These are phyloP conservation scores for Lecanoromycetidae sp. DNA, from an alignment of 2,329 filamentous ascomycete genomes.

Conservation along the genomic window DNA sequence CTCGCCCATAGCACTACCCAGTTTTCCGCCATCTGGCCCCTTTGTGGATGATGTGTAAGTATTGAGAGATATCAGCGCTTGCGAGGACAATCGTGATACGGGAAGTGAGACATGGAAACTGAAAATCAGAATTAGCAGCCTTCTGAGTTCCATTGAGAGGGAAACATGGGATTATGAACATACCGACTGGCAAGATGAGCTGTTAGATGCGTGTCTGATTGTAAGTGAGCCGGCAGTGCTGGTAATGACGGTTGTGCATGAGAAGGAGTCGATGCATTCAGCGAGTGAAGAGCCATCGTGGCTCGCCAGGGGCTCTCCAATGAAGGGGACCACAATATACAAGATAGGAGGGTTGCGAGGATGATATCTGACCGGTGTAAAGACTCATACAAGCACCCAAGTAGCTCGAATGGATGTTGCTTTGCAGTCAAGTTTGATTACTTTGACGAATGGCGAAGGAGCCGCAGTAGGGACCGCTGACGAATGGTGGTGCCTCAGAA, in stretches of 20 bases:
- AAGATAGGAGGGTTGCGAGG: too few species aligned
- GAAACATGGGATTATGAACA: conserved; percentile 31
- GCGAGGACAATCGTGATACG: conserved; percentile 78
- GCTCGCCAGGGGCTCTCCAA: not conserved
- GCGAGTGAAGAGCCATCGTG: conserved; percentile 29
- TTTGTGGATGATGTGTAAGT: conserved; percentile 84
- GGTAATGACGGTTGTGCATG: conserved; percentile 73
- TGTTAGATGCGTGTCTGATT: conserved; percentile 40
- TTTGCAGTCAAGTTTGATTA: too few species aligned
- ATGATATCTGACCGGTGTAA: too few species aligned
- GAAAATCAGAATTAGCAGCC: conserved; percentile 54
- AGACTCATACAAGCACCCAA: too few species aligned
- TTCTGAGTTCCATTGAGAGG: conserved; percentile 58
- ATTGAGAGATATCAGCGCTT: conserved; percentile 84
- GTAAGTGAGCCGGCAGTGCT: conserved; percentile 61
- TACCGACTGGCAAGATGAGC: conserved; percentile 41
- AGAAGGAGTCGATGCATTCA: conserved; percentile 42
- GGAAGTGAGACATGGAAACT: conserved; percentile 87
- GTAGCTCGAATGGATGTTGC: too few species aligned
- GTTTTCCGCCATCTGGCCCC: conserved; percentile 78
- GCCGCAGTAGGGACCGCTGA: too few species aligned
- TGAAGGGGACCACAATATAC: too few species aligned
- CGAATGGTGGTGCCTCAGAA: too few species aligned
- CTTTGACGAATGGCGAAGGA: too few species aligned
- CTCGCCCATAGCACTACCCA: conserved; percentile 83